Evolutionary conservation across 306 rosid species (phyloP).

Genomic region (Cajanus cajan): DNA sequence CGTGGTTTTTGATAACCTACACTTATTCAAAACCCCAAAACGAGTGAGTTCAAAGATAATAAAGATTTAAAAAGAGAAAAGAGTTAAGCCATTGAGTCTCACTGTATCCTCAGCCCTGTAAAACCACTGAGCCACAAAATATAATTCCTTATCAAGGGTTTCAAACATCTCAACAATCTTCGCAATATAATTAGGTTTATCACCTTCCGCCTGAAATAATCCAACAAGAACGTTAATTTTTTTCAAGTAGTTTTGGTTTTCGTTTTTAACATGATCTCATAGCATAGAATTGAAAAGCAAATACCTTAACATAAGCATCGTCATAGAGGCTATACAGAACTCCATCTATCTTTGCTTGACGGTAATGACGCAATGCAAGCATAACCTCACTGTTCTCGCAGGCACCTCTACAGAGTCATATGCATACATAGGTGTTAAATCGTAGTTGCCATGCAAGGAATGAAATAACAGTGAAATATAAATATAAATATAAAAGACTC

Average conservation of each 20-base stretch:
- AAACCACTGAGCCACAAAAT: constrained; percentile 48
- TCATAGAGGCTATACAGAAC: constrained; percentile 21
- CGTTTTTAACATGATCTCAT: no score
- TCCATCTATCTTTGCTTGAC: constrained; percentile 37
- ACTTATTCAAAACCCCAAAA: not conserved
- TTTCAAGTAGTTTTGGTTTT: no score
- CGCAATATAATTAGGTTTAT: constrained; percentile 39
- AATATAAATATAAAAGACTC: not conserved
- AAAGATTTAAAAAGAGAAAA: no score
- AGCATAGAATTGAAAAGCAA: not conserved
- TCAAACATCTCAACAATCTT: constrained; percentile 46
- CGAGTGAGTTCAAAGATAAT: not conserved
- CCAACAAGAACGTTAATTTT: not conserved
- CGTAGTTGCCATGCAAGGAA: no score
- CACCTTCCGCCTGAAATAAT: constrained; percentile 40
- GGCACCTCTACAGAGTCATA: not conserved
- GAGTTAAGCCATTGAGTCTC: not conserved
- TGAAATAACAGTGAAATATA: not conserved
- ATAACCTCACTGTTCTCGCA: not conserved
- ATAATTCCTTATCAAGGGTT: not conserved
- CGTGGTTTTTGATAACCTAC: constrained; percentile 38
- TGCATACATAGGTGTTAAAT: no score
- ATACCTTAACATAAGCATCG: constrained; percentile 39
- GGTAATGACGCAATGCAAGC: constrained; percentile 23
- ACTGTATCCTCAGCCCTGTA: constrained; percentile 50